Evolutionary conservation across 1,284 basidiomycete species (phyloP).

Genomic region (Irpex rosettiformis): DNA sequence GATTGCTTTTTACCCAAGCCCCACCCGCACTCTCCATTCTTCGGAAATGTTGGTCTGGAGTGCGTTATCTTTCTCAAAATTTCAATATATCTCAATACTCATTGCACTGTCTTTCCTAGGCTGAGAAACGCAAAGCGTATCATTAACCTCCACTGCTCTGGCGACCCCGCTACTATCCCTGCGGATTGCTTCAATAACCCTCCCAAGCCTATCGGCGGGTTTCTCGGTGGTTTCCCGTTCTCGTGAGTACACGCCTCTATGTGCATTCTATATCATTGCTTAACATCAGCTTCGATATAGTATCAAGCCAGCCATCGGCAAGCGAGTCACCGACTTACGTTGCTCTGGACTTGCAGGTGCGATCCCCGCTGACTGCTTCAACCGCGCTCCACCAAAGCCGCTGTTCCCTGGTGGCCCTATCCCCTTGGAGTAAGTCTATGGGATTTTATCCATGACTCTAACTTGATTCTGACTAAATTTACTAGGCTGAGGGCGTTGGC

Average conservation of each 20-base stretch:
- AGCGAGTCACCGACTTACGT: conserved; percentile 3
- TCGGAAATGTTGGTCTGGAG: not conserved
- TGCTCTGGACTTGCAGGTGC: conserved; percentile 2
- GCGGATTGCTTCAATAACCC: conserved; percentile 2
- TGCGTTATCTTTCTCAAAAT: not conserved
- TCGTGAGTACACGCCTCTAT: not conserved
- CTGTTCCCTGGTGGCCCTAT: not conserved
- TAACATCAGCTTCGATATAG: not conserved
- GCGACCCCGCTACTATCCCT: not conserved
- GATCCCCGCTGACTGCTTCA: conserved; percentile 3
- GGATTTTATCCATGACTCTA: not conserved
- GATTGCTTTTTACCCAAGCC: not conserved
- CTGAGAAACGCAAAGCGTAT: not conserved
- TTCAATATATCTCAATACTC: not conserved
- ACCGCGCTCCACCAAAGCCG: not conserved
- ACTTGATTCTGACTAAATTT: not conserved
- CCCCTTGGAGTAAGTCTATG: not conserved
- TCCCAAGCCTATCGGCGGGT: not conserved
- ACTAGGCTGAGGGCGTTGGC: not conserved
- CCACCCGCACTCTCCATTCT: not conserved
- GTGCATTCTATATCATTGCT: not conserved
- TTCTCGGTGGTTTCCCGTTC: not conserved
- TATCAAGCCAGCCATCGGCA: not conserved
- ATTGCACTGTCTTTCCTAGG: not conserved
- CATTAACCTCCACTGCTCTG: not conserved